Evolutionary conservation across 106 monocot genomes (phyloP).

Genomic region (Dendrobium nobile): DNA sequence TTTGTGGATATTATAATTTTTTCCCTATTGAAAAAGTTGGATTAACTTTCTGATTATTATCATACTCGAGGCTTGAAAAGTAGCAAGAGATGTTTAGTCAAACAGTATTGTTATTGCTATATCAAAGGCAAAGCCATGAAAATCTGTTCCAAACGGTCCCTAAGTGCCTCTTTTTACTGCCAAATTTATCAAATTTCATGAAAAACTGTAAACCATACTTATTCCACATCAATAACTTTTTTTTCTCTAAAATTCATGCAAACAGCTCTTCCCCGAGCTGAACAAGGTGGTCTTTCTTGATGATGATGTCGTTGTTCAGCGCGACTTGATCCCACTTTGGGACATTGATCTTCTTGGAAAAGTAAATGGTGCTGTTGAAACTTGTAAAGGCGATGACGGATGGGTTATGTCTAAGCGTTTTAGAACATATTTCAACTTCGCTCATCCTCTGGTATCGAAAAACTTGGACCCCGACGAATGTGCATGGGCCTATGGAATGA

Average conservation of each 20-base stretch:
- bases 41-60: too few species aligned
- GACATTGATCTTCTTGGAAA: constrained; percentile 72
- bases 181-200: too few species aligned
- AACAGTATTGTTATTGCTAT: too few species aligned
- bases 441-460: constrained; percentile 62
- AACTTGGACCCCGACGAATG: constrained; percentile 69
- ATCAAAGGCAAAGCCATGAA: too few species aligned
- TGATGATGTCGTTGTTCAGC: constrained; percentile 87
- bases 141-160: too few species aligned
- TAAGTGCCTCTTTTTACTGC: too few species aligned
- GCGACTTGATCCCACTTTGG: constrained; percentile 65
- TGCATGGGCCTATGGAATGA: constrained; percentile 98
- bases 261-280: constrained; percentile 82
- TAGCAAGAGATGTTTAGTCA: too few species aligned
- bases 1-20: too few species aligned
- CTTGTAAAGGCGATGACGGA: constrained; percentile 66
- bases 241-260: not conserved
- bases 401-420: constrained; percentile 87
- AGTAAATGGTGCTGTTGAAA: constrained; percentile 95
- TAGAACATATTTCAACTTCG: constrained; percentile 82
- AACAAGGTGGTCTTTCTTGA: constrained; percentile 94
- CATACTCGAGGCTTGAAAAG: too few species aligned
- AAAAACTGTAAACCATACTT: too few species aligned
- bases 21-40: too few species aligned
- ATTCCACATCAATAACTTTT: too few species aligned